Evolutionary conservation across 805 yeast species (phyloP), one percentile per base, ranked within the genome.

Genomic region (Lipomyces spencermartinsiae): DNA sequence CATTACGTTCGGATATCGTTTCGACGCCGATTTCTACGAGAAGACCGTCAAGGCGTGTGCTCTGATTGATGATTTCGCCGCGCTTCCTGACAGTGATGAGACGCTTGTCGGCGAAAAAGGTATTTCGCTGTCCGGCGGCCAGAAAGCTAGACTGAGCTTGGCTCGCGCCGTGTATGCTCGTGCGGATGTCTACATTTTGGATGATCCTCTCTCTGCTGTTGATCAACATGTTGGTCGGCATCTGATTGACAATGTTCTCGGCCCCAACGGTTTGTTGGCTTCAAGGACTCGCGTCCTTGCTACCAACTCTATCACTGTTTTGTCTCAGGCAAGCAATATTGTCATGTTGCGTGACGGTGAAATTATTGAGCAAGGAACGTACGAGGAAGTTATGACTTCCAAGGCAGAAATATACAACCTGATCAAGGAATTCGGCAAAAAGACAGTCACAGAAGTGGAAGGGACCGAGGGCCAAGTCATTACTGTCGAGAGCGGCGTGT

Each of bases 71-170:
- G 99, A 95, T 80, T 82, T 95, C 69, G 86, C 85, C 37, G 86
- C 89, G 37, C 83, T 95, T 68, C 92, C 97, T 1, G 91, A 92
- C 75, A 97, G 97, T 64, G 98, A 95, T 77, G 83, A 83, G 62
- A 95, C 99, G 5, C 87, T 91, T 74, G 98, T 95, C 66, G 99
- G 99, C 70, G 99, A 95, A 80, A 92, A 94, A 78, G 99, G 99
- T 71, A 93, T 95, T 62, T 92, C 98, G 14, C 83, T 95, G 61
- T 91, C 97, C 55, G 99, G 99, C 61, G 99, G 99, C 58, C 99
- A 95, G 79, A 95, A 95, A 83, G 98, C 99, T 0, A 87, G 99
- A 77, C 84, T 95, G 49, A 89, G 97, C 0, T 84, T 95, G 63
- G 99, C 99, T 0, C 86, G 99, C 77, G 98, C 99, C 12, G 97